Base-by-base conservation (phyloP, 495 filamentous ascomycete species). In the Hypoxylon lienhwacheense region DNA sequence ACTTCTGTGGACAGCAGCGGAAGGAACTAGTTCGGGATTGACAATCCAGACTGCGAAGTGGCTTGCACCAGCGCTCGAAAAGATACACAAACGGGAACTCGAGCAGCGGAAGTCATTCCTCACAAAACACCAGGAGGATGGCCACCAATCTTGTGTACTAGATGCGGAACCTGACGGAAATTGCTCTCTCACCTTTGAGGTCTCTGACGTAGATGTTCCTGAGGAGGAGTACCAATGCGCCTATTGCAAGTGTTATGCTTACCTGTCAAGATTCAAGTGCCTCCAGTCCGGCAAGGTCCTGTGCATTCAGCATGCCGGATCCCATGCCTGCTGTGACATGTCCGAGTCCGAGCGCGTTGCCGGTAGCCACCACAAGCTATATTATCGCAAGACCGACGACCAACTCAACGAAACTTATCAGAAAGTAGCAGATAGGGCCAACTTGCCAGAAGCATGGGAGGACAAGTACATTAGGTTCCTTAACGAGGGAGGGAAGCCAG, bases 41-140 rank as follows among this genome's bases (percentile, higher is more conserved):
- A 87, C 88, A 0, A 97, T 98, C 46, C 86, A 91, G 56, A 97
- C 91, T 12, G 90, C 93, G 1, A 95, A 91, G 70, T 98, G 93
- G 81, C 78, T 98, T 29, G 87, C 87, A 1, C 92, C 92, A 2
- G 93, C 93, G 12, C 73, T 98, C 29, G 84, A 87, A 37, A 81
- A 85, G 49, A 85, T 93, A 60, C 79, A 78, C 56, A 78, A 81
- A 49, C 83, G 89, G 26, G 93, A 97, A 72, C 61, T 86, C 2
- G 64, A 62, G 8, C 84, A 87, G 47, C 79, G 93, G 36, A 73
- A 81, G 26, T 71, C 79, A 2, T 91, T 96, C 59, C 60, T 86
- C 25, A 70, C 77, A 44, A 81, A 79, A 20, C 88, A 91, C 52
- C 77, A 75, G 28, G 81, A 85, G 29, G 68, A 76, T 6, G 65